These are phyloP conservation scores for Hamamelis virginiana DNA, from an alignment of 164 flowering plant genomes.

Conservation along the genomic window DNA sequence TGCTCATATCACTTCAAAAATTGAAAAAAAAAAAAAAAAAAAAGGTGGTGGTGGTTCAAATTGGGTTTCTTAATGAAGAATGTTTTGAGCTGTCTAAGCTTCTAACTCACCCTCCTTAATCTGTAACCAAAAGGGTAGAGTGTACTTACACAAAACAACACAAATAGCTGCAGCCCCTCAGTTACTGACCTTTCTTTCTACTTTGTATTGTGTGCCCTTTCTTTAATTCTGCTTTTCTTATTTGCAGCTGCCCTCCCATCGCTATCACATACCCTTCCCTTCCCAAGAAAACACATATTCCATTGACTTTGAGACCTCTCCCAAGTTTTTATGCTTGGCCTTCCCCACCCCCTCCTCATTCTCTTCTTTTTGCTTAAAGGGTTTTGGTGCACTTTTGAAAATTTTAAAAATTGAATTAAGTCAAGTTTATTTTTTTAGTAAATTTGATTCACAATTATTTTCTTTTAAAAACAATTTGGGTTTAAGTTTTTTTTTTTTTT, in stretches of 20 bases:
- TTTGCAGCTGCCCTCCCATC: slow-evolving; percentile 8
- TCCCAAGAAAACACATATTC: not conserved
- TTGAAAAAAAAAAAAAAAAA: not conserved
- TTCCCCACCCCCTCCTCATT: too few relatives aligned
- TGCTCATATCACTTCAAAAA: too few relatives aligned
- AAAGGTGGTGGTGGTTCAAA: slow-evolving; percentile 12
- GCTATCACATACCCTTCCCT: not conserved
- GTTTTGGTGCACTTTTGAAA: too few relatives aligned
- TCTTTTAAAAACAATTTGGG: too few relatives aligned
- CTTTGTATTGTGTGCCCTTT: slow-evolving; percentile 19
- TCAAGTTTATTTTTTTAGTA: too few relatives aligned
- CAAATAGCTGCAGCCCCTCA: not conserved
- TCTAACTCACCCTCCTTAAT: slow-evolving; percentile 9
- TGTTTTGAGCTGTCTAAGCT: slow-evolving; percentile 25
- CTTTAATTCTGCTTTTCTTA: not conserved
- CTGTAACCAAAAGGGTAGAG: not conserved
- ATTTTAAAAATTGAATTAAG: too few relatives aligned
- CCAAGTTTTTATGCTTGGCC: not conserved
- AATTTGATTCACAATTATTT: too few relatives aligned
- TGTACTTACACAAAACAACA: too few relatives aligned
- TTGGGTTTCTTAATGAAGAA: slow-evolving; percentile 25
- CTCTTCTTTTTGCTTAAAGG: too few relatives aligned
- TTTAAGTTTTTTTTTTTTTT: too few relatives aligned
- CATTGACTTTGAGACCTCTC: not conserved
- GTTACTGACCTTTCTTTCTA: not conserved